These are phyloP conservation scores for Asterella californica DNA, from an alignment of 225 moss, liverwort and hornwort species.

Conservation along the genomic window DNA sequence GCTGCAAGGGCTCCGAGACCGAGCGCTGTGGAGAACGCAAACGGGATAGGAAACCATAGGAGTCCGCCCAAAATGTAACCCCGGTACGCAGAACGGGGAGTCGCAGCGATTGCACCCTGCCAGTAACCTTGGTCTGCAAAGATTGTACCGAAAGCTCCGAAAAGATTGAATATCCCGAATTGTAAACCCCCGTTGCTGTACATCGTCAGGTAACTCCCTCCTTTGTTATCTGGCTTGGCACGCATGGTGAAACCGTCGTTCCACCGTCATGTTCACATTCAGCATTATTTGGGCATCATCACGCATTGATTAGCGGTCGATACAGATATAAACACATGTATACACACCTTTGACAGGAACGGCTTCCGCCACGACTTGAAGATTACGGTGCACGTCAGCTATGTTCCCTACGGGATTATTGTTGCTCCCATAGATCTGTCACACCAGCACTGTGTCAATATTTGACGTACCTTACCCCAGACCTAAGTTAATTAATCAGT, in stretches of 20 bases:
- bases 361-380: slow-evolving; percentile 9
- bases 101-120: slow-evolving; percentile 39
- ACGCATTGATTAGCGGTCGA: too few species aligned
- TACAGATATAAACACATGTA: too few species aligned
- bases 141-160: slow-evolving; percentile 22
- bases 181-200: slow-evolving; percentile 27
- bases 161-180: slow-evolving; percentile 28
- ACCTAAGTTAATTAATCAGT: too few species aligned
- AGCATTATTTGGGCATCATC: too few species aligned
- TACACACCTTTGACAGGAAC: slow-evolving; percentile 31
- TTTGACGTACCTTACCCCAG: neutral
- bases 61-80: slow-evolving; percentile 36
- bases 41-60: slow-evolving; percentile 33
- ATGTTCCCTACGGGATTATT: slow-evolving; percentile 30
- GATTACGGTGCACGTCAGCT: slow-evolving; percentile 22
- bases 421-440: slow-evolving; percentile 27
- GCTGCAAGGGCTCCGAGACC: slow-evolving; percentile 26
- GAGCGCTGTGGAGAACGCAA: slow-evolving; percentile 32
- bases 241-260: neutral
- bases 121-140: slow-evolving; percentile 40
- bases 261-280: too few species aligned
- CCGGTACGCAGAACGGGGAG: slow-evolving; percentile 23
- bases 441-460: neutral
- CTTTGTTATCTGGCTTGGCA: slow-evolving; percentile 29
- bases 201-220: slow-evolving; percentile 39